These are phyloP conservation scores for Fusarium keratoplasticum DNA, from an alignment of 2,329 filamentous ascomycete species.

Conservation along the genomic window DNA sequence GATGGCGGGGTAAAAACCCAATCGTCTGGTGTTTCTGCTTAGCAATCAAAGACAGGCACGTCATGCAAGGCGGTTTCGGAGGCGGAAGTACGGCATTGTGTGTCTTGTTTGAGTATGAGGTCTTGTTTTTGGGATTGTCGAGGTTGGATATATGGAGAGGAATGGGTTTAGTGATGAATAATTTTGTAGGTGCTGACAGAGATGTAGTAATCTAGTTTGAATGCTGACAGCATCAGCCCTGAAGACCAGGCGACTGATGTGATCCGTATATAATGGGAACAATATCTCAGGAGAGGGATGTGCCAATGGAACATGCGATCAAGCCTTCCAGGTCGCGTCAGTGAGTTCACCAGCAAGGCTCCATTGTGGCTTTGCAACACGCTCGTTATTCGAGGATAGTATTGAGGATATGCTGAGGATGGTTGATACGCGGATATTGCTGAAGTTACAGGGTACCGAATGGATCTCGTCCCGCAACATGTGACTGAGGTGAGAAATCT, in stretches of 20 bases:
- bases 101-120: not conserved
- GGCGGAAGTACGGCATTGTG: not conserved
- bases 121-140: not conserved
- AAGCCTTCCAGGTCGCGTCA: not conserved
- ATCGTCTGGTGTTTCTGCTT: conserved; percentile 16
- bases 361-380: not conserved
- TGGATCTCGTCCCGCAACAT: not conserved
- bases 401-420: not conserved
- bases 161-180: not conserved
- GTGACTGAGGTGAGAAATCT: not conserved
- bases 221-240: not conserved
- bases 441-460: not conserved
- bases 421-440: not conserved
- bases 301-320: not conserved
- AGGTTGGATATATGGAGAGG: not conserved
- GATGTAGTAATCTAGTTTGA: not conserved
- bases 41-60: not conserved
- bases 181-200: not conserved
- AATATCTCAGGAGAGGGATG: not conserved
- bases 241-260: not conserved
- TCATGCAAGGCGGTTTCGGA: not conserved
- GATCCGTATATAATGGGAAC: not conserved
- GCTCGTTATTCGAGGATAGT: not conserved
- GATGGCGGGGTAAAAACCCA: conserved; percentile 42
- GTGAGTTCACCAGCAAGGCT: not conserved